Evolutionary conservation across 345 rosid species (phyloP), one percentile per base, ranked within the genome.

Genomic region (Syzygium grande): DNA sequence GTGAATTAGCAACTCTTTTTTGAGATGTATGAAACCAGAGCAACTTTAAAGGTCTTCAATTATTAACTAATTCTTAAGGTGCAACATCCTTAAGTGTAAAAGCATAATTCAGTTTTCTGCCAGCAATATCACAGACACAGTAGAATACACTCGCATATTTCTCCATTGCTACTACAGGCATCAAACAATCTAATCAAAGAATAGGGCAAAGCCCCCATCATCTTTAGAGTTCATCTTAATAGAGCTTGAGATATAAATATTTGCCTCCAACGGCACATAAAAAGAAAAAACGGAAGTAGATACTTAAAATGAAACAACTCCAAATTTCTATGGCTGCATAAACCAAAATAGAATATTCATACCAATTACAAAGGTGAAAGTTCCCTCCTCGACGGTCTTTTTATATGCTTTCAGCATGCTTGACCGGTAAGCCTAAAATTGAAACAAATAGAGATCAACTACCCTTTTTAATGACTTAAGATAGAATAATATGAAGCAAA

Each of bases 361-460:
- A 96, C 99, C 98, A 86, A 97, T 96, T 87, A 96, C 94, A 90
- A 94, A 93, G 88, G 90, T 93, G 95, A 97, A 97, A 89, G 51
- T 88, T 86, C 99, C 99, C 89, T 97, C 99, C 91, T 96, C 99
- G 84, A 97, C 93, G 86, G 98, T 96, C 93, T 93, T 95, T 92
- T 91, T 95, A 90, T 95, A 96, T 87, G 99, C 98, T 91, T 96
- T 97, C 91, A 97, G 90, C 99, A 97, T 94, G 95, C 99, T 97
- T 89, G 96, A 93, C 89, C 99, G 96, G 87, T 97, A 97, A 29
- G 91, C 95, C 98, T 97, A 89, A 41, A 86, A 61, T 53, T 87
- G 53, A 52, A 59, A 84, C 38, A 88, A 52, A 41, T 58, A 51
- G 17, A 85, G 65, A 85, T 73, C 55, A 77, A 85, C 30, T n/a